Conservation (phyloP, 768 basidiomycete species). For the Trametes elegans region DNA sequence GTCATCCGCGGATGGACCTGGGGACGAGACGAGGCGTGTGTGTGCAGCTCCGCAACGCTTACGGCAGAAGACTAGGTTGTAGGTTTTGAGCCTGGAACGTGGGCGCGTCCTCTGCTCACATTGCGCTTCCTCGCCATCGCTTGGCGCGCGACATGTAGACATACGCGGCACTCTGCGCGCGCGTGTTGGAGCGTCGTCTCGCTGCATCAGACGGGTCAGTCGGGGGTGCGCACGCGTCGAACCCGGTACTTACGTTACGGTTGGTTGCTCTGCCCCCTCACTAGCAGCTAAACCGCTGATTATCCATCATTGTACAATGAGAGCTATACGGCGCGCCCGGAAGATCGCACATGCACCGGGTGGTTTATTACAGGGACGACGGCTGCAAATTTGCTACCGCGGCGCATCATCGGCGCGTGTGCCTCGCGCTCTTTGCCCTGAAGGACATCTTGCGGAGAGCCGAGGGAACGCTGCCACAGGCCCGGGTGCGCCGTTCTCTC, state of each 20-base stretch:
- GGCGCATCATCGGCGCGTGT: conserved; percentile 1
- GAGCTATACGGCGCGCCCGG: not conserved
- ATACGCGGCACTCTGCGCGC: not conserved
- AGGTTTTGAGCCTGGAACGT: conserved; percentile 9
- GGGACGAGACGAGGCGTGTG: not conserved
- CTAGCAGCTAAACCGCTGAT: not conserved
- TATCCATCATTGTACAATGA: not conserved
- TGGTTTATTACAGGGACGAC: not conserved
- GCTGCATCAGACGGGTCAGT: not conserved
- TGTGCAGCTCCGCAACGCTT: not conserved
- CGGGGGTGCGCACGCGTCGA: no score
- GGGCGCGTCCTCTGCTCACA: not conserved
- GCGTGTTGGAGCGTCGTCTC: not conserved
- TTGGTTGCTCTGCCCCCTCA: not conserved
- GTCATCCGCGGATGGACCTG: no score
- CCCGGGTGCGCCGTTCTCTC: conserved; percentile 8
- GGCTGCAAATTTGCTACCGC: not conserved
- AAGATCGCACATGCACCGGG: no score
- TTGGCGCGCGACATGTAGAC: not conserved
- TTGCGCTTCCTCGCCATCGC: not conserved
- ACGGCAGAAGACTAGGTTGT: not conserved
- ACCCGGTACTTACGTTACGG: not conserved
- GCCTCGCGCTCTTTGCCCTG: not conserved
- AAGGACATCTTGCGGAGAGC: not conserved
- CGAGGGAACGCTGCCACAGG: not conserved